phyloP scores from a whole-genome alignment of 768 basidiomycete genomes.

The Trametopsis cervina region DNA sequence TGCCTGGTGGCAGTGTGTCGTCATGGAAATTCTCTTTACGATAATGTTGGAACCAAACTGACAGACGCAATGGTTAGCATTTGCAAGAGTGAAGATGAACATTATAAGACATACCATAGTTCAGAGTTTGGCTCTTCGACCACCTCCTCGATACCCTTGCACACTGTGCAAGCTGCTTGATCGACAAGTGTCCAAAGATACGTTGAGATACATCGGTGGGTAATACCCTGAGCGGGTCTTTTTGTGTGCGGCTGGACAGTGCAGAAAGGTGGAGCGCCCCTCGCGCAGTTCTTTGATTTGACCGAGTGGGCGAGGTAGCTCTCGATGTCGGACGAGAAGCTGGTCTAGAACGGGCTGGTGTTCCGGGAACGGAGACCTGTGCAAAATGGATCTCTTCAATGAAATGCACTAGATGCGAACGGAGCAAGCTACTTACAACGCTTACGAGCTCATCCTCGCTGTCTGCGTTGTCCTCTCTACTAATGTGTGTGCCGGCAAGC shows the following conservation, averaged over 20 bases:
- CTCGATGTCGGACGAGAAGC: constrained; percentile 41
- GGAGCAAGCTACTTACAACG: constrained; percentile 43
- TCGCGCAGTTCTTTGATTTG: not conserved
- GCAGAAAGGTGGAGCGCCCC: constrained; percentile 26
- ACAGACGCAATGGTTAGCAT: not conserved
- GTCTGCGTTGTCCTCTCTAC: constrained; percentile 32
- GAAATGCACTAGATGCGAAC: not conserved
- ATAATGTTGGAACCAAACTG: constrained; percentile 94
- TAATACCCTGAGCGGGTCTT: constrained; percentile 62
- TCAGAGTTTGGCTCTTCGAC: constrained; percentile 83
- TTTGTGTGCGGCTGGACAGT: constrained; percentile 23
- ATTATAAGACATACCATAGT: constrained; percentile 57
- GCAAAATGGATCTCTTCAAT: constrained; percentile 3
- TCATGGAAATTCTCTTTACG: constrained; percentile 84
- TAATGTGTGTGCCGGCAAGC: constrained; percentile 11
- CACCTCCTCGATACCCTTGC: constrained; percentile 81
- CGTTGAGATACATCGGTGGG: constrained; percentile 79
- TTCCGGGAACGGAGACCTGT: constrained; percentile 62
- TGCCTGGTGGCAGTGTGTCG: constrained; percentile 67
- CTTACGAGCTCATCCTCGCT: constrained; percentile 68
- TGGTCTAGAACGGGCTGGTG: constrained; percentile 58
- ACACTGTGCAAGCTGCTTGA: constrained; percentile 67
- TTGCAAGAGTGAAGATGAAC: constrained; percentile 3
- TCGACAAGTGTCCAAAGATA: constrained; percentile 58
- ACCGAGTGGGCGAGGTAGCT: constrained; percentile 37